These are phyloP conservation scores for Tolypocladium endophyticum DNA, from an alignment of 2,329 filamentous ascomycete species.

Conservation along the genomic window DNA sequence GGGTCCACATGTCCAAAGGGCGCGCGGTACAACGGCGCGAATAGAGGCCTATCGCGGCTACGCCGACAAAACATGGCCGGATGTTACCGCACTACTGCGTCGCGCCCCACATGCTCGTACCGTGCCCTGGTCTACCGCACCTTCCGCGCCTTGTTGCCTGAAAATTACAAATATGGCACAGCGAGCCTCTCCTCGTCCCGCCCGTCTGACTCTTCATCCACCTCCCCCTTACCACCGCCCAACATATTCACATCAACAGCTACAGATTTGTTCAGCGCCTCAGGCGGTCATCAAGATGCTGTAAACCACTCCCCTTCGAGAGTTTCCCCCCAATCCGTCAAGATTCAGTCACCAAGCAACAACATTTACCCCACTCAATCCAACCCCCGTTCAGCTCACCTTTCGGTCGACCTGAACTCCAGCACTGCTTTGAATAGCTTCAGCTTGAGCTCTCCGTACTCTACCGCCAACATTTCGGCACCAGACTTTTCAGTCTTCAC, in stretches of 20 bases:
- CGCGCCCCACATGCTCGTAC: neutral
- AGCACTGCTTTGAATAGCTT: constrained; percentile 47
- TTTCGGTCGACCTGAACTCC: constrained; percentile 59
- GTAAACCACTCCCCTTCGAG: constrained; percentile 37
- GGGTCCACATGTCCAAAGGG: constrained; percentile 12
- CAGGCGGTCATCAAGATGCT: constrained; percentile 44
- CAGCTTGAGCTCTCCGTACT: constrained; percentile 43
- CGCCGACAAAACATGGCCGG: rapidly evolving
- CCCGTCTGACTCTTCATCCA: constrained; percentile 18
- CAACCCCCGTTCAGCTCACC: constrained; percentile 34
- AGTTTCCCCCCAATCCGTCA: constrained; percentile 31
- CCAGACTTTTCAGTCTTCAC: constrained; percentile 67
- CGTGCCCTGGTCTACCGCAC: constrained; percentile 5
- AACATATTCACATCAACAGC: constrained; percentile 17
- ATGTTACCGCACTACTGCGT: neutral
- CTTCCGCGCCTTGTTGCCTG: constrained; percentile 29
- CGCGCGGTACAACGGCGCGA: constrained; percentile 5
- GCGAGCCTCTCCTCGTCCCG: constrained; percentile 11
- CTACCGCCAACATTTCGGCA: constrained; percentile 48
- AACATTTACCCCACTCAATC: constrained; percentile 37
- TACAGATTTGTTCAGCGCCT: constrained; percentile 17
- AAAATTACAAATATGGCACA: constrained; percentile 32
- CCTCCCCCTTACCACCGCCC: constrained; percentile 21
- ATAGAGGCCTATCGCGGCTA: neutral
- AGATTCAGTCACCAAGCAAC: constrained; percentile 39